These are phyloP conservation scores for Globisporangium radiosum DNA, from an alignment of 352 stramenopile species.

Conservation along the genomic window DNA sequence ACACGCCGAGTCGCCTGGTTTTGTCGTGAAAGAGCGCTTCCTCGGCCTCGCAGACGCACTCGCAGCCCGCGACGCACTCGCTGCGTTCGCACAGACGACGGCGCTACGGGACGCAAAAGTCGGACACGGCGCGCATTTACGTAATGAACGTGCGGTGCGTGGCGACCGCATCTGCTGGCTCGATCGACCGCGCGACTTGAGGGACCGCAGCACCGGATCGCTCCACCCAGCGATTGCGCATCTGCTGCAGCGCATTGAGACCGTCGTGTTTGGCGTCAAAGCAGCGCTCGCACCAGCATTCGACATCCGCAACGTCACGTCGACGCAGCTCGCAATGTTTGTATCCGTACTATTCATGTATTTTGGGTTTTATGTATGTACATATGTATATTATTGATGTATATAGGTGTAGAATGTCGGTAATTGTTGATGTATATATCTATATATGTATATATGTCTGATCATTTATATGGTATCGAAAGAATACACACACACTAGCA, in stretches of 20 bases:
- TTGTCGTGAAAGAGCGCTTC: slow-evolving; percentile 48
- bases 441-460: no score
- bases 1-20: slow-evolving; percentile 40
- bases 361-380: background rate
- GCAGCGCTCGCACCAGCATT: slow-evolving; percentile 33
- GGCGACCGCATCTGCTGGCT: slow-evolving; percentile 73
- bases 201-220: background rate
- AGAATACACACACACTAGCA: background rate
- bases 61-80: slow-evolving; percentile 32
- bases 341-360: slow-evolving; percentile 21
- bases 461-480: no score
- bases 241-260: slow-evolving; percentile 43
- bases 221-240: slow-evolving; percentile 31
- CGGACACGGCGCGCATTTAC: slow-evolving; percentile 28
- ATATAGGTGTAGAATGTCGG: background rate
- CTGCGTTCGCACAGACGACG: slow-evolving; percentile 17
- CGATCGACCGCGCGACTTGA: slow-evolving; percentile 29
- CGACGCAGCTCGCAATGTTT: slow-evolving; percentile 72
- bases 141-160: slow-evolving; percentile 36
- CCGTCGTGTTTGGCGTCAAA: slow-evolving; percentile 46
- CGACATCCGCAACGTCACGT: slow-evolving; percentile 61
- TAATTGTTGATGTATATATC: background rate
- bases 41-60: slow-evolving; percentile 28
- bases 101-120: slow-evolving; percentile 46
- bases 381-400: background rate